Base-by-base conservation (phyloP, 1,139 yeast genomes). In the Debaryomycetaceae sp. region DNA sequence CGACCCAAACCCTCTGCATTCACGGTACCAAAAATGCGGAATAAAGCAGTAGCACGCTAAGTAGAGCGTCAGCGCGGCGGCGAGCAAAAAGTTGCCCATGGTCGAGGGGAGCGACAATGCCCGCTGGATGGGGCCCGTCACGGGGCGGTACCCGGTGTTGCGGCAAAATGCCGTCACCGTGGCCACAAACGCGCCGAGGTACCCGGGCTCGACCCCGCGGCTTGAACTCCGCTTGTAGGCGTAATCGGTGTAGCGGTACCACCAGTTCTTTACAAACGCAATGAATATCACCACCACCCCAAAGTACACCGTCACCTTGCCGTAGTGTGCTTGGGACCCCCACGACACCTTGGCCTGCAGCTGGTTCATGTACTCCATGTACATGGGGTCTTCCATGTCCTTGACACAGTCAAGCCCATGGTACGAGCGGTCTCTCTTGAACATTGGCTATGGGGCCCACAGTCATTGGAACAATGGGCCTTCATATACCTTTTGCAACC, bases 21-120 rank as follows among this genome's bases (percentile, higher is more conserved):
- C 72, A 40, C 83, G 53, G 43, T 71, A 72, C 70, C 74, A 76
- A 33, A 63, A 62, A 36, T 70, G 76, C 3, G 83, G 83, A 1
- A 59, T 54, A 17, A 65, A 49, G 28, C 68, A 52, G 45, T 64
- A 69, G 32, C 74, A 63, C 9, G 65, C 45, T 28, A 71, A 41
- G 46, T 69, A 77, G n/a, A 73, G 37, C 2, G 69, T 45, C 1
- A 75, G 58, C 0, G 57, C 58, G 3, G 50, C 34, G 26, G 74
- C 46, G 25, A 71, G 48, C n/a, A 71, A 34, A 1, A 65, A 40
- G 5, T 70, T 56, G 0, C 81, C 81, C 5, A 68, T 43, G 3
- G 80, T 70, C 3, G 64, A 53, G 1, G 83, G 83, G 12, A 75
- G 48, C 2, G 78, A 76, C 2, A 71, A 54, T 22, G 46, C 46